These are phyloP conservation scores for Taphrina pruni DNA, from an alignment of 1,139 yeast genomes.

Conservation along the genomic window DNA sequence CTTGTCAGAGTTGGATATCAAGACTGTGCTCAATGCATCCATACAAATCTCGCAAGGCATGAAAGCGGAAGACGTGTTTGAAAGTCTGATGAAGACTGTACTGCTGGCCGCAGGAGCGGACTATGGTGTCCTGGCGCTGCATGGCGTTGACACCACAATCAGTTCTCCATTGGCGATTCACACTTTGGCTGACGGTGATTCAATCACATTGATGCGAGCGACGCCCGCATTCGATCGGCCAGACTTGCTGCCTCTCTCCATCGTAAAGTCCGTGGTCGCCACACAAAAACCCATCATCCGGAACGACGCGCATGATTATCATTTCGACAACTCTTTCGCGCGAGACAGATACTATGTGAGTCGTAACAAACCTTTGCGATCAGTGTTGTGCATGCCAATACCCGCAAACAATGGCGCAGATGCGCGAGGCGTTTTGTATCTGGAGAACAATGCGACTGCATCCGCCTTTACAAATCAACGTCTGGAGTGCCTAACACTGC, in stretches of 20 bases:
- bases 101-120: constrained; percentile 46
- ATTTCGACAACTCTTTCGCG: constrained; percentile 23
- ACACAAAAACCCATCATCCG: constrained; percentile 21
- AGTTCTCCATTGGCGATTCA: constrained; percentile 8
- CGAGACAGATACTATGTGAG: constrained; percentile 36
- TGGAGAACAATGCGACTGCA: constrained; percentile 45
- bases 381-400: constrained; percentile 45
- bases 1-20: constrained; percentile 19
- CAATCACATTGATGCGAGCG: constrained; percentile 37
- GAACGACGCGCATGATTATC: constrained; percentile 5
- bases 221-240: constrained; percentile 41
- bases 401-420: constrained; percentile 33
- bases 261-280: constrained; percentile 18
- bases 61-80: constrained; percentile 26
- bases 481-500: constrained; percentile 44
- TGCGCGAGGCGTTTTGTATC: constrained; percentile 44
- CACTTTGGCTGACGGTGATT: constrained; percentile 19
- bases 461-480: constrained; percentile 36
- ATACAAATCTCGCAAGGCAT: constrained; percentile 20
- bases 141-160: constrained; percentile 1
- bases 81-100: constrained; percentile 45
- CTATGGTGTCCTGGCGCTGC: constrained; percentile 43
- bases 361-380: constrained; percentile 37
- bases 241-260: constrained; percentile 37
- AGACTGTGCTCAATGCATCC: constrained; percentile 28